A percentile compares a stretch with the other conserved stretches of the same genome.
phyloP scores from a whole-genome alignment of 108 stramenopile genomes.

The Skeletonema tropicum region DNA sequence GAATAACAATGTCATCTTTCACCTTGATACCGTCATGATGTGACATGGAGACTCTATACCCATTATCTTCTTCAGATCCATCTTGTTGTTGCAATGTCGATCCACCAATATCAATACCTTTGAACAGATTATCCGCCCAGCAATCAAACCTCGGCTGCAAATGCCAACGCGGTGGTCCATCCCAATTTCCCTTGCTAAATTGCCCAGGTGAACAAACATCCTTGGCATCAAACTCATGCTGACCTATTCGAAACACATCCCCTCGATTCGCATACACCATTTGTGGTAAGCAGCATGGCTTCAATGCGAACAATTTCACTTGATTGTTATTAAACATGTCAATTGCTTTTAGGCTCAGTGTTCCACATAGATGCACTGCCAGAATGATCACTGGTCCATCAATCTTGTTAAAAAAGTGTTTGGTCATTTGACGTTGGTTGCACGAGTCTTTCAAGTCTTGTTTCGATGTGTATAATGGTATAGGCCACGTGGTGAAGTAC shows the following conservation, averaged over 20 bases:
- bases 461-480: conserved; percentile 52
- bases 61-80: background rate
- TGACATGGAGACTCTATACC: background rate
- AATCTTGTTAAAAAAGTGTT: conserved; percentile 22
- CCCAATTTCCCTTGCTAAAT: conserved; percentile 48
- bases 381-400: conserved; percentile 45
- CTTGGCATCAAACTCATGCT: conserved; percentile 48
- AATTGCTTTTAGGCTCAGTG: conserved; percentile 49
- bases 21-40: background rate
- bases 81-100: background rate
- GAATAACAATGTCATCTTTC: background rate
- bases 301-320: conserved; percentile 43
- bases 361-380: conserved; percentile 63
- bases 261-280: conserved; percentile 52
- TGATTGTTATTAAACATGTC: conserved; percentile 56
- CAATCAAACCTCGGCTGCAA: conserved; percentile 28
- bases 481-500: conserved; percentile 60
- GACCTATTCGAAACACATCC: conserved; percentile 40
- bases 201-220: conserved; percentile 48
- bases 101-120: conserved; percentile 27
- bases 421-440: conserved; percentile 23
- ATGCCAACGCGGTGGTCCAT: conserved; percentile 46
- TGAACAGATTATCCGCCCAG: conserved; percentile 47
- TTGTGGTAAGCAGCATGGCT: conserved; percentile 62
- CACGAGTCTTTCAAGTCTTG: conserved; percentile 50